A percentile compares a stretch with the other conserved stretches of the same genome.
Evolutionary conservation across 2,329 filamentous ascomycete species (phyloP).

Genomic region (Phialophora chinensis): DNA sequence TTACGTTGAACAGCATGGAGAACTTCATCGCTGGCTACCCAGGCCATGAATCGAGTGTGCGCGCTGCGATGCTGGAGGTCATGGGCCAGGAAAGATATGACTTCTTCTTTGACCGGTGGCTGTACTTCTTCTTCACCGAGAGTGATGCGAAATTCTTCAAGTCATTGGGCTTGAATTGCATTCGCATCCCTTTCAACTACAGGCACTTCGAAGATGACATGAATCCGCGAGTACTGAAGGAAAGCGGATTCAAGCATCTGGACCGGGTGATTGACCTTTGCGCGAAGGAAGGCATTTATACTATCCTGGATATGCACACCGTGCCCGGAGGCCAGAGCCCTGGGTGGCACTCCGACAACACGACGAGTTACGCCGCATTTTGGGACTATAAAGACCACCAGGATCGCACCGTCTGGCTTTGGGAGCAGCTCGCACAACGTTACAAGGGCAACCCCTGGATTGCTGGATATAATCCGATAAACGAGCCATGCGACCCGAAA

Average conservation of each 20-base stretch:
- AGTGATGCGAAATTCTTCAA: constrained; percentile 65
- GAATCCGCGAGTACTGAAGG: constrained; percentile 52
- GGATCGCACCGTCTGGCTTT: constrained; percentile 57
- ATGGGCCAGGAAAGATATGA: constrained; percentile 63
- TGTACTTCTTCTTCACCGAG: constrained; percentile 60
- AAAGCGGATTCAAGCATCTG: constrained; percentile 55
- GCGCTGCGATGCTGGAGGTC: constrained; percentile 59
- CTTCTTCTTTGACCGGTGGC: constrained; percentile 48
- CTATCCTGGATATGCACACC: constrained; percentile 58
- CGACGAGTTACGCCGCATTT: constrained; percentile 54
- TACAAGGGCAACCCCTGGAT: constrained; percentile 56
- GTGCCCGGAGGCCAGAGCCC: constrained; percentile 58
- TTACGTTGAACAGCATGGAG: constrained; percentile 55
- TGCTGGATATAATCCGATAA: constrained; percentile 61
- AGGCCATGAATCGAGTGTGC: constrained; percentile 63
- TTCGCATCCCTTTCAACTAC: constrained; percentile 67
- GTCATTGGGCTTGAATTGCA: constrained; percentile 62
- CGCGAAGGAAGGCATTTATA: constrained; percentile 56
- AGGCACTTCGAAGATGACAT: constrained; percentile 58
- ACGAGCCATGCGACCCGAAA: constrained; percentile 58
- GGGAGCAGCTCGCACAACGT: constrained; percentile 54
- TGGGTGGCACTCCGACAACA: constrained; percentile 59
- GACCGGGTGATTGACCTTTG: constrained; percentile 57
- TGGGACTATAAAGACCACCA: constrained; percentile 60
- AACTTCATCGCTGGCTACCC: constrained; percentile 70